phyloP scores from a whole-genome alignment of 441 rosid genomes.

The Gossypium trilobum region DNA sequence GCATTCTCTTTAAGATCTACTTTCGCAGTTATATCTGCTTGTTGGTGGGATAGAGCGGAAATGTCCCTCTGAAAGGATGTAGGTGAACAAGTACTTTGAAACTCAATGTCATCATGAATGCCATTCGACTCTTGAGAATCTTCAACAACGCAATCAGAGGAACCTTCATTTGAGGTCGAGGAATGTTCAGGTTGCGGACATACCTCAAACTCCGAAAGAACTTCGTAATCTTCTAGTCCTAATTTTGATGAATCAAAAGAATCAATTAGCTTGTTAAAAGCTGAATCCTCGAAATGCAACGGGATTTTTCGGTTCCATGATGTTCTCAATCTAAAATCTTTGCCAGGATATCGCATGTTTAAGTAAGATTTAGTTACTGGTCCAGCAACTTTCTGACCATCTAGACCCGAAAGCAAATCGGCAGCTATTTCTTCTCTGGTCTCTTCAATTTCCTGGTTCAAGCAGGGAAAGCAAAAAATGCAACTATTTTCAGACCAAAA shows the following conservation, averaged over 20 bases:
- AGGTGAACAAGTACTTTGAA: slow-evolving; percentile 15
- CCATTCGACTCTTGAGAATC: slow-evolving; percentile 27
- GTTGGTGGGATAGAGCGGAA: slow-evolving; percentile 17
- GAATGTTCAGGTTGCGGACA: slow-evolving; percentile 15
- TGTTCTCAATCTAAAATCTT: slow-evolving; percentile 13
- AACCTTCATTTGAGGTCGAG: slow-evolving; percentile 20
- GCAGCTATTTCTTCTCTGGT: slow-evolving; percentile 22
- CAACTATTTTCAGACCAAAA: background rate
- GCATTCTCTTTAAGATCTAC: slow-evolving; percentile 12
- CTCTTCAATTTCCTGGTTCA: slow-evolving; percentile 48
- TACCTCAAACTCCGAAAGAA: slow-evolving; percentile 19
- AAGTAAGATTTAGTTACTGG: slow-evolving; percentile 12
- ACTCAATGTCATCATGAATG: slow-evolving; percentile 14
- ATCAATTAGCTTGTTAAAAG: slow-evolving; percentile 22
- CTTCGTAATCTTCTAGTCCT: slow-evolving; percentile 19
- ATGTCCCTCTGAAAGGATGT: slow-evolving; percentile 10
- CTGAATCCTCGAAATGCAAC: slow-evolving; percentile 19
- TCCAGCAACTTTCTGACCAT: slow-evolving; percentile 10
- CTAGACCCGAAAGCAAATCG: slow-evolving; percentile 24
- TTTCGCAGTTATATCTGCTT: slow-evolving; percentile 11
- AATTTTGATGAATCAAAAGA: slow-evolving; percentile 25
- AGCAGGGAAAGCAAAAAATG: background rate
- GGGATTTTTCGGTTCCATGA: slow-evolving; percentile 11
- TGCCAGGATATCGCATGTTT: background rate
- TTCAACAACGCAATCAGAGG: slow-evolving; percentile 24